Evolutionary conservation across 2,329 filamentous ascomycete species (phyloP).

Genomic region (Talaromyces sp.): DNA sequence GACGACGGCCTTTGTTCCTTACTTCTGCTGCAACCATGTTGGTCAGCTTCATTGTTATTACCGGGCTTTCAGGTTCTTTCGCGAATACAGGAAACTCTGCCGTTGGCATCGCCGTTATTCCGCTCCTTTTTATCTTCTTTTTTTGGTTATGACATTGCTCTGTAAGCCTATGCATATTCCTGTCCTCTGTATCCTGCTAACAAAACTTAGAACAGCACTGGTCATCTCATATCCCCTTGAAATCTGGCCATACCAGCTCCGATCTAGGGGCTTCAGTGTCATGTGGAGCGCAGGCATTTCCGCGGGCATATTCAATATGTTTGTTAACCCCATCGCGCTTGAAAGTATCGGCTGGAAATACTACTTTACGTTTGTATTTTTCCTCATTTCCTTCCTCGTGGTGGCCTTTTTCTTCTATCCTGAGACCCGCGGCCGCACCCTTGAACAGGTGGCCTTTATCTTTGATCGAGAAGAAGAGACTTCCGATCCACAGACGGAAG

Average conservation of each 20-base stretch:
- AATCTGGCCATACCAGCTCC: conserved; percentile 36
- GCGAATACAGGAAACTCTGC: conserved; percentile 42
- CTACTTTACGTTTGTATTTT: conserved; percentile 57
- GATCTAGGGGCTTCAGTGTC: conserved; percentile 31
- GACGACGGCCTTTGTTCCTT: conserved; percentile 48
- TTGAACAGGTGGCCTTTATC: conserved; percentile 27
- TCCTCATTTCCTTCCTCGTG: conserved; percentile 38
- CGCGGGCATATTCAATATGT: conserved; percentile 12
- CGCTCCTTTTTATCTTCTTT: conserved; percentile 58
- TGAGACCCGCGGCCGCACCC: conserved; percentile 52
- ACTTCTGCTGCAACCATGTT: conserved; percentile 46
- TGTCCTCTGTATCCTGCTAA: no score
- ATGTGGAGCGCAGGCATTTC: conserved; percentile 25
- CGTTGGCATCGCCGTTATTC: conserved; percentile 50
- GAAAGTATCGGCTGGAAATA: background rate
- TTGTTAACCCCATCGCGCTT: conserved; percentile 6
- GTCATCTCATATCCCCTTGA: conserved; percentile 28
- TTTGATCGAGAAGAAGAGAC: conserved; percentile 16
- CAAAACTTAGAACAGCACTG: background rate
- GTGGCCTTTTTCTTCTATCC: conserved; percentile 48
- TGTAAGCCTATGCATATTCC: background rate
- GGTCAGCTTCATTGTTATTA: conserved; percentile 49
- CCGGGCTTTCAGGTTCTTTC: conserved; percentile 54
- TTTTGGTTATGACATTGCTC: background rate
- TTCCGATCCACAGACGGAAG: conserved; percentile 2